Conservation (phyloP, 2,329 filamentous ascomycete species). For the Fonsecaea pedrosoi region DNA sequence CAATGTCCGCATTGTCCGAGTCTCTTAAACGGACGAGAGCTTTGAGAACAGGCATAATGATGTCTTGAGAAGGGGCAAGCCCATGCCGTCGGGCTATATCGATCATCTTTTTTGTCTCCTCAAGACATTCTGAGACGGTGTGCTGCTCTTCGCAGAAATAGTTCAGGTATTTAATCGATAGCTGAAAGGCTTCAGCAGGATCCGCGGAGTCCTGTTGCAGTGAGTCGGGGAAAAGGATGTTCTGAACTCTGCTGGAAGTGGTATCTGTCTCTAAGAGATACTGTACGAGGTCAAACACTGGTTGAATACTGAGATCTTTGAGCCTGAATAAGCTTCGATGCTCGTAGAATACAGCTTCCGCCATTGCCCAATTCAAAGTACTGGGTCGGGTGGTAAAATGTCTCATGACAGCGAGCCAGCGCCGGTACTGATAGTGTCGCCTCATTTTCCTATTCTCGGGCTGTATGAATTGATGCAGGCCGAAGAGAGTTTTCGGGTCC, state of each 20-base stretch:
- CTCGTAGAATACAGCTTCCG: slow-evolving; percentile 21
- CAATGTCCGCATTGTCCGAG: slow-evolving; percentile 44
- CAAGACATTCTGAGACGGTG: slow-evolving; percentile 43
- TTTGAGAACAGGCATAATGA: slow-evolving; percentile 51
- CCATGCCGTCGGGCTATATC: slow-evolving; percentile 15
- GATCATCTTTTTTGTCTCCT: slow-evolving; percentile 42
- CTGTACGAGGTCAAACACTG: slow-evolving; percentile 28
- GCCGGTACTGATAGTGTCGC: slow-evolving; percentile 4
- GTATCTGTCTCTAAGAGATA: slow-evolving; percentile 25
- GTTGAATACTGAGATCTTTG: slow-evolving; percentile 11
- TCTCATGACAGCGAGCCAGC: slow-evolving; percentile 23
- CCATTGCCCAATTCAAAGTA: slow-evolving; percentile 17
- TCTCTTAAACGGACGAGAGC: slow-evolving; percentile 48
- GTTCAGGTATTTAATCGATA: slow-evolving; percentile 39
- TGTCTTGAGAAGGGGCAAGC: slow-evolving; percentile 44
- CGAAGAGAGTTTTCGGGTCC: neutral
- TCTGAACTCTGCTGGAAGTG: slow-evolving; percentile 13
- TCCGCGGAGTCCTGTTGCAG: neutral
- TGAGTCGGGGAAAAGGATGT: slow-evolving; percentile 27
- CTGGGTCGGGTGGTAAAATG: slow-evolving; percentile 4
- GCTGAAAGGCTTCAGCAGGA: slow-evolving; percentile 1
- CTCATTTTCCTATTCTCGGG: slow-evolving; percentile 6
- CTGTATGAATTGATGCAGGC: slow-evolving; percentile 13
- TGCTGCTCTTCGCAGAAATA: slow-evolving; percentile 46
- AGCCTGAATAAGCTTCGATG: neutral